These are phyloP conservation scores for Aegilops bicornis DNA, from an alignment of 176 grass and related monocot species.

Conservation along the genomic window DNA sequence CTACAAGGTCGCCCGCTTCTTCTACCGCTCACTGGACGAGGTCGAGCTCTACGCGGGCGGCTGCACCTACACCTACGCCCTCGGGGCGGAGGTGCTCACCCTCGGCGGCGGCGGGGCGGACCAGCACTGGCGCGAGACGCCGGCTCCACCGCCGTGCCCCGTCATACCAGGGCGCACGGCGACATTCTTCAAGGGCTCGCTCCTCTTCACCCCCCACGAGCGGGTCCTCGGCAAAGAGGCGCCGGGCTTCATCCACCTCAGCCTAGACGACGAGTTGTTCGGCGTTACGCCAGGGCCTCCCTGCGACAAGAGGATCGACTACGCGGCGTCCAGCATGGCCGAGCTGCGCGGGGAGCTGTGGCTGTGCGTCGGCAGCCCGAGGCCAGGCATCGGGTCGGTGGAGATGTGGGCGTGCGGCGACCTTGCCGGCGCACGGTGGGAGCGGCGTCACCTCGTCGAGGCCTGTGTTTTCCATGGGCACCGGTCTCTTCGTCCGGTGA, in stretches of 20 bases:
- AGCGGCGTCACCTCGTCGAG: background rate
- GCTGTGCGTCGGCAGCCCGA: background rate
- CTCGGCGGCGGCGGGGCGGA: background rate
- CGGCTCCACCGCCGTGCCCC: background rate
- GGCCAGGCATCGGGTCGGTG: background rate
- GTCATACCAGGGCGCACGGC: background rate
- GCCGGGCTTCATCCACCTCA: background rate
- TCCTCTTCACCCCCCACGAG: background rate
- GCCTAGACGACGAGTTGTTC: background rate
- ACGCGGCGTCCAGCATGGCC: background rate
- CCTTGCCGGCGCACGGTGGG: background rate
- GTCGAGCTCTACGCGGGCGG: too few relatives aligned
- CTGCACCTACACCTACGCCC: background rate
- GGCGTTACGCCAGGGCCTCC: background rate
- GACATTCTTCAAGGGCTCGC: background rate
- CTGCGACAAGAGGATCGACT: background rate
- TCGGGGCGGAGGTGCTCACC: background rate
- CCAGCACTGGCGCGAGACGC: background rate
- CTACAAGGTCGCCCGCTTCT: background rate
- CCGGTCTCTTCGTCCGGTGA: background rate
- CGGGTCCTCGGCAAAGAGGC: background rate
- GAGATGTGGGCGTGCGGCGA: background rate
- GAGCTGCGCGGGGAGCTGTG: background rate
- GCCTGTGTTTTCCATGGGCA: background rate
- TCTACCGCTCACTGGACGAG: background rate